Conservation (phyloP, 1,284 basidiomycete genomes). For the Mycosarcoma maydis region DNA sequence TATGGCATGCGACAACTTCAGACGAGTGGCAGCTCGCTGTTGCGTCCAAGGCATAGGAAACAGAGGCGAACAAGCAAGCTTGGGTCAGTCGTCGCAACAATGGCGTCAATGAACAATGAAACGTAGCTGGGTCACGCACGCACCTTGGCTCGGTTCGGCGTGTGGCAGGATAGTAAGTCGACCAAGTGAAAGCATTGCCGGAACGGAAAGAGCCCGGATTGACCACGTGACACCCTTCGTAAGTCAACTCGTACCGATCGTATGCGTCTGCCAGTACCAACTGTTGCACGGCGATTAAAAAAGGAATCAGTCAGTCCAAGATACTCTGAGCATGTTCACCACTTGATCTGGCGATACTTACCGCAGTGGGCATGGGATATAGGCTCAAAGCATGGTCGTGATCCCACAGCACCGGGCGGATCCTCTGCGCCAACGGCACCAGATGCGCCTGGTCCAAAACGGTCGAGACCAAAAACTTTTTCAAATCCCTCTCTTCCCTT, state of each 20-base stretch:
- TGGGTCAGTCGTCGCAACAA: no score
- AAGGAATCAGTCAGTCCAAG: not conserved
- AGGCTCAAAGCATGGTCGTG: conserved; percentile 90
- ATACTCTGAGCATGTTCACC: not conserved
- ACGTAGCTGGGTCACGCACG: not conserved
- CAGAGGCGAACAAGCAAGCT: not conserved
- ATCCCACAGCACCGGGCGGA: conserved; percentile 88
- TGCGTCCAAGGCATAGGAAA: not conserved
- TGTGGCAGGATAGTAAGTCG: conserved; percentile 66
- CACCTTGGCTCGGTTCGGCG: conserved; percentile 63
- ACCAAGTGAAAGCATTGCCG: conserved; percentile 63
- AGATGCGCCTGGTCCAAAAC: conserved; percentile 72
- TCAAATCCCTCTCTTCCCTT: conserved; percentile 49
- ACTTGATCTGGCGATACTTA: conserved; percentile 68
- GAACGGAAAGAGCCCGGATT: conserved; percentile 78
- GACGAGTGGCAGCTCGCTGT: conserved; percentile 1
- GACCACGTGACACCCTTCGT: conserved; percentile 98
- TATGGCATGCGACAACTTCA: no score
- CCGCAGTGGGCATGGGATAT: conserved; percentile 92
- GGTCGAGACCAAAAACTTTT: conserved; percentile 62
- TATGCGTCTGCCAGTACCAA: conserved; percentile 96
- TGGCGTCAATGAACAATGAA: not conserved
- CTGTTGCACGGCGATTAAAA: conserved; percentile 68
- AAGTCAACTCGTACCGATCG: conserved; percentile 93
- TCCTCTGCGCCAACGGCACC: conserved; percentile 77